These are phyloP conservation scores for Lasiodiplodia sp. DNA, from an alignment of 2,329 filamentous ascomycete species.

Conservation along the genomic window DNA sequence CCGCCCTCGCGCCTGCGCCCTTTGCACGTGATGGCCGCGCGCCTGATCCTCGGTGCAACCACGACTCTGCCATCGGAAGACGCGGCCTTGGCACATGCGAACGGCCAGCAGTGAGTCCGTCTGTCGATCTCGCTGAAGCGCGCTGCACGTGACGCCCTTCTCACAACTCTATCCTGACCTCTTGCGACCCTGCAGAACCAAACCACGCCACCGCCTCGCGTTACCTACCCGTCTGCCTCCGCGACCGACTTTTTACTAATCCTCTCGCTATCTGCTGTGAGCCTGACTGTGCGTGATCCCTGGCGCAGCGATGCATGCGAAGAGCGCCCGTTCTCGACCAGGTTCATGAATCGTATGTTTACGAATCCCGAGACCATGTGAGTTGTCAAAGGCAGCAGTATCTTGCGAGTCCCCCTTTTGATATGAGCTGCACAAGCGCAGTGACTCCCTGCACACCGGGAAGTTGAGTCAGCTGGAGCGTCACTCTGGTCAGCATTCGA, in stretches of 20 bases:
- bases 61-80: background rate
- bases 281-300: background rate
- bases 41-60: background rate
- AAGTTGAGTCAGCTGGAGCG: too few species aligned
- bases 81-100: background rate
- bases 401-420: background rate
- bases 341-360: background rate
- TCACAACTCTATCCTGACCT: constrained; percentile 20
- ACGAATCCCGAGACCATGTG: background rate
- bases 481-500: too few species aligned
- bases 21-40: constrained; percentile 11
- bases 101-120: background rate
- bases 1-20: background rate
- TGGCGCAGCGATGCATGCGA: background rate
- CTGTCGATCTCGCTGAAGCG: background rate
- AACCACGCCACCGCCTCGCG: background rate
- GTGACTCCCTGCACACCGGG: background rate
- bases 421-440: background rate
- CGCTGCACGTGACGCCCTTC: constrained; percentile 12
- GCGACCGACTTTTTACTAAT: too few species aligned
- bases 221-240: too few species aligned
- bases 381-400: background rate
- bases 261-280: too few species aligned
- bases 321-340: background rate
- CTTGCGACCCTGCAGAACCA: background rate